phyloP scores from a whole-genome alignment of 805 yeast genomes.

The Saturnispora quitensis region DNA sequence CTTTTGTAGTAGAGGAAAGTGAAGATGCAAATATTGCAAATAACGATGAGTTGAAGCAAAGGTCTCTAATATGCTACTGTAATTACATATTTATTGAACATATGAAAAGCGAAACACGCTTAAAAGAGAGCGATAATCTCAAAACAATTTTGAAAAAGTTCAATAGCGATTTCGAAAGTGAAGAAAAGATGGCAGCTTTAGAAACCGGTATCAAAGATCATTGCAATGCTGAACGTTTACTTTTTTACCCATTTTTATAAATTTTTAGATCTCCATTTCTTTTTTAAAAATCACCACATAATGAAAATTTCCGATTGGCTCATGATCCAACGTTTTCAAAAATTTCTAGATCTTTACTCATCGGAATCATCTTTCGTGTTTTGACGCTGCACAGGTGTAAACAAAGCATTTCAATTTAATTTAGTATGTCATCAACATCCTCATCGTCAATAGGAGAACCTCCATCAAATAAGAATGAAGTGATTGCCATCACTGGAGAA shows the following conservation, averaged over 20 bases:
- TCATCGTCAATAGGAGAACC: not conserved
- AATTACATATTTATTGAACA: not conserved
- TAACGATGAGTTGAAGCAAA: not conserved
- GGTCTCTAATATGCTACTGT: not conserved
- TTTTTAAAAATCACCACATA: not conserved
- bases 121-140: not conserved
- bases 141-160: not conserved
- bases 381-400: not conserved
- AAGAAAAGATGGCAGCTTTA: not conserved
- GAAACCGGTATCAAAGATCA: not conserved
- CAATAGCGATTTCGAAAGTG: not conserved
- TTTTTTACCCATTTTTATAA: constrained; percentile 2
- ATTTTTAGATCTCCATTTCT: not conserved
- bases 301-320: not conserved
- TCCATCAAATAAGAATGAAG: not conserved
- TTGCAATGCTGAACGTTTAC: not conserved
- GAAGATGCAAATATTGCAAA: not conserved
- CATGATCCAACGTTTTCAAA: not conserved
- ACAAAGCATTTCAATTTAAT: not conserved
- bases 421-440: not conserved
- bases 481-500: constrained; percentile 55
- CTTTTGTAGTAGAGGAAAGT: not conserved
- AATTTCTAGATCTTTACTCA: not conserved
- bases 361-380: not conserved
- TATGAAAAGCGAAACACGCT: not conserved